phyloP scores from a whole-genome alignment of 139 green algal genomes.

The Bryopsis sp. region DNA sequence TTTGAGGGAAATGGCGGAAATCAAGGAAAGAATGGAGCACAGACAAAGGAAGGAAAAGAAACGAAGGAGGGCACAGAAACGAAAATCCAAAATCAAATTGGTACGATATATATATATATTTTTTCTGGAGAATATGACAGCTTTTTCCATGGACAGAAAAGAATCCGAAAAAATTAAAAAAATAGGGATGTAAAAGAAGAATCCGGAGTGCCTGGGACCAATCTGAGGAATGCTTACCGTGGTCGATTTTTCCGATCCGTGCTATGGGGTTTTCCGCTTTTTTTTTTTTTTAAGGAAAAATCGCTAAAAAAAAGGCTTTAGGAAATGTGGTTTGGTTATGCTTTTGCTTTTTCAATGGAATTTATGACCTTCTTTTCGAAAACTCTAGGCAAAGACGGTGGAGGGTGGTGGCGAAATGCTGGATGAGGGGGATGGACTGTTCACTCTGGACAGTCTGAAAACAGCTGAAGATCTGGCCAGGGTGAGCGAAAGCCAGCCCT shows the following conservation, averaged over 20 bases:
- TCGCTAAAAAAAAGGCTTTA: too few relatives aligned
- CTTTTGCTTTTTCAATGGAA: not conserved
- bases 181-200: too few relatives aligned
- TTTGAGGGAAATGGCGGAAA: constrained; percentile 79
- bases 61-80: not conserved
- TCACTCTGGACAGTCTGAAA: constrained; percentile 25
- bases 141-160: too few relatives aligned
- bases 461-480: not conserved
- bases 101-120: not conserved
- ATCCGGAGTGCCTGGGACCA: too few relatives aligned
- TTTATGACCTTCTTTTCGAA: not conserved
- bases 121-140: too few relatives aligned
- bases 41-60: constrained; percentile 20
- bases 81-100: not conserved
- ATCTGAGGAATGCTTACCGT: too few relatives aligned
- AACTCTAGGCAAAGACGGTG: not conserved
- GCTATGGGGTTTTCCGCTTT: too few relatives aligned
- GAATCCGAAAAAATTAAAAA: too few relatives aligned
- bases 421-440: constrained; percentile 31
- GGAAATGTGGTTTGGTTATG: too few relatives aligned
- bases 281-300: too few relatives aligned
- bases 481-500: not conserved
- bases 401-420: constrained; percentile 1
- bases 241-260: too few relatives aligned
- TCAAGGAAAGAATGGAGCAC: constrained; percentile 56